Conservation (phyloP, 208 protist genomes). For the Leishmania tarentolae region DNA sequence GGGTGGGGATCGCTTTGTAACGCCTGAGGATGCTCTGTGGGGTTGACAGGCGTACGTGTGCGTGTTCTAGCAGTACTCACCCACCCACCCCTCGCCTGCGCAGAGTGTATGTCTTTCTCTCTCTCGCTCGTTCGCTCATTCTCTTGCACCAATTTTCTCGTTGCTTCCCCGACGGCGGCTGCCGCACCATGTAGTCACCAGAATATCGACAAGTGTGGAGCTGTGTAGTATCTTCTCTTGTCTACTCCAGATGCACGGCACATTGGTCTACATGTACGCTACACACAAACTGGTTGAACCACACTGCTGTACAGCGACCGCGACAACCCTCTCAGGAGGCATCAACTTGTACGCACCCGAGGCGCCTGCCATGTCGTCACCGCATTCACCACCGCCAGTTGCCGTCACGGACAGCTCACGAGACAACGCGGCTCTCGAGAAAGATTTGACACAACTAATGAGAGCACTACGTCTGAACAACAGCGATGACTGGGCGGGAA, state of each 20-base stretch:
- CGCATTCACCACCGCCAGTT: not conserved
- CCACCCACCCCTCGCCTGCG: no score
- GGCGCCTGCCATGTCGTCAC: not conserved
- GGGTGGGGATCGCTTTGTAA: not conserved
- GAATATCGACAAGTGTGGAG: not conserved
- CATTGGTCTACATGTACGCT: not conserved
- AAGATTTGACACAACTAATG: slow-evolving; percentile 24
- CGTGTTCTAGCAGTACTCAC: not conserved
- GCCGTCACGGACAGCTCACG: not conserved
- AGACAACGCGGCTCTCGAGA: slow-evolving; percentile 12
- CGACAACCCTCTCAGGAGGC: not conserved
- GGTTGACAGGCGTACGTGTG: not conserved
- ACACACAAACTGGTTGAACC: not conserved
- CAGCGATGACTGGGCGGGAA: slow-evolving; percentile 43
- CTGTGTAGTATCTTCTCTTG: not conserved
- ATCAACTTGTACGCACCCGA: not conserved
- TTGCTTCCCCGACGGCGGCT: not conserved
- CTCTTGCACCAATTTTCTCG: not conserved
- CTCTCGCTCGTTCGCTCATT: not conserved
- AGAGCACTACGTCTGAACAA: slow-evolving; percentile 33
- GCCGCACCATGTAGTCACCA: not conserved
- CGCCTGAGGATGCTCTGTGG: not conserved
- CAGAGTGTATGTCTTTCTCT: not conserved
- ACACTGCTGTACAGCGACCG: not conserved
- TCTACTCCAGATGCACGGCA: not conserved